Percentiles rank a stretch among this genome's conserved stretches.
Evolutionary conservation across 2,329 filamentous ascomycete genomes (phyloP).

Genomic region (Lecanicillium sp.): DNA sequence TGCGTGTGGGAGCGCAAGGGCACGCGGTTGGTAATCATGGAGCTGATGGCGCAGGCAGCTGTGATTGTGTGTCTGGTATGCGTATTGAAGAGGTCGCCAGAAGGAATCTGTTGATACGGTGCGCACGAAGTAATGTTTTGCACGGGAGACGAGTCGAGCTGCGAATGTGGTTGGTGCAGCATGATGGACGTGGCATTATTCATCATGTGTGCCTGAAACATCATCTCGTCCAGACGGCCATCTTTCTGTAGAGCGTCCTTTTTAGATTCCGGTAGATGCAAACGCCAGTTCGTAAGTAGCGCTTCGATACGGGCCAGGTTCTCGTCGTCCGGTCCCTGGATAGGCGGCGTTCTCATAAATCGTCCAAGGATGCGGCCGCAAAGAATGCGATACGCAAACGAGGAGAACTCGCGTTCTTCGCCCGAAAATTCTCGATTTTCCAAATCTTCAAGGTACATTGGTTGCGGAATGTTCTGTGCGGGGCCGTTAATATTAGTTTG

Average conservation of each 20-base stretch:
- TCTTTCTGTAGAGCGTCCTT: slow-evolving; percentile 60
- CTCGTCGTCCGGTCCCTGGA: slow-evolving; percentile 45
- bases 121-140: slow-evolving; percentile 59
- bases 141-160: slow-evolving; percentile 57
- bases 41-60: slow-evolving; percentile 70
- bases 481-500: slow-evolving; percentile 4
- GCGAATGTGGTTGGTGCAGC: slow-evolving; percentile 72
- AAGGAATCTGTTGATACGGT: slow-evolving; percentile 44
- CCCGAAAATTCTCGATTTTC: slow-evolving; percentile 68
- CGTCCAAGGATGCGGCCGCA: slow-evolving; percentile 71
- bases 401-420: slow-evolving; percentile 67
- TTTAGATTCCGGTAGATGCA: slow-evolving; percentile 70
- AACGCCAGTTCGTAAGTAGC: slow-evolving; percentile 63
- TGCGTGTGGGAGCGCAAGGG: slow-evolving; percentile 68
- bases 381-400: slow-evolving; percentile 77
- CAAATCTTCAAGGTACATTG: slow-evolving; percentile 64
- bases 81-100: slow-evolving; percentile 46
- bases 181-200: slow-evolving; percentile 59
- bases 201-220: slow-evolving; percentile 88
- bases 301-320: slow-evolving; percentile 44
- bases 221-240: slow-evolving; percentile 75
- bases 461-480: slow-evolving; percentile 45
- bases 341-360: slow-evolving; percentile 54
- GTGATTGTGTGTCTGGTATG: slow-evolving; percentile 77
- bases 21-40: slow-evolving; percentile 65